These are phyloP conservation scores for Sarocladium kiliense DNA, from an alignment of 2,329 filamentous ascomycete species.

Conservation along the genomic window DNA sequence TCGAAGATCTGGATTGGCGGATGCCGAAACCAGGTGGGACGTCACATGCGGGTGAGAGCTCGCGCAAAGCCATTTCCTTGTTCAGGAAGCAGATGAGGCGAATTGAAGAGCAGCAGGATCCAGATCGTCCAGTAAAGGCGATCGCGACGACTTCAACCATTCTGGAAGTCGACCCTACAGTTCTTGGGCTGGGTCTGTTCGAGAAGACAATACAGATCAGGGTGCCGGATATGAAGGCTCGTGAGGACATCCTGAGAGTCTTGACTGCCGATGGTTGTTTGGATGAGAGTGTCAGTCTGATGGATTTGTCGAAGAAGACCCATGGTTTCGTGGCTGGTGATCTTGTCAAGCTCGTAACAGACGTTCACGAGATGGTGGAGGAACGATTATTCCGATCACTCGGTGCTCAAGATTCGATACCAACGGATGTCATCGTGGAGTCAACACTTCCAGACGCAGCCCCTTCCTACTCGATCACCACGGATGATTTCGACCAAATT, in stretches of 20 bases:
- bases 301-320: slow-evolving; percentile 71
- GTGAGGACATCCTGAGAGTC: slow-evolving; percentile 72
- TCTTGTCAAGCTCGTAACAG: slow-evolving; percentile 58
- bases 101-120: slow-evolving; percentile 55
- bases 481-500: slow-evolving; percentile 64
- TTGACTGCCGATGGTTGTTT: slow-evolving; percentile 63
- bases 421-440: background rate
- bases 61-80: slow-evolving; percentile 79
- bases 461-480: slow-evolving; percentile 14
- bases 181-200: slow-evolving; percentile 71
- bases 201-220: slow-evolving; percentile 82
- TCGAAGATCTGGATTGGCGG: slow-evolving; percentile 80
- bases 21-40: slow-evolving; percentile 77
- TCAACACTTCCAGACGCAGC: background rate
- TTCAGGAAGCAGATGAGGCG: slow-evolving; percentile 84
- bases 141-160: slow-evolving; percentile 87
- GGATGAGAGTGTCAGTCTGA: slow-evolving; percentile 67
- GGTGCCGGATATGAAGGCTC: slow-evolving; percentile 73
- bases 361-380: slow-evolving; percentile 32
- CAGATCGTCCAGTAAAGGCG: slow-evolving; percentile 73
- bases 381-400: background rate
- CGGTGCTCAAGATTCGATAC: background rate
- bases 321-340: slow-evolving; percentile 93
- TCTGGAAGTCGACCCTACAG: slow-evolving; percentile 75
- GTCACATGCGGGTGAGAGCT: slow-evolving; percentile 58